A percentile compares a stretch with the other conserved stretches of the same genome.
These are phyloP conservation scores for Camellia lanceoleosa DNA, from an alignment of 148 eudicot genomes.

Conservation along the genomic window DNA sequence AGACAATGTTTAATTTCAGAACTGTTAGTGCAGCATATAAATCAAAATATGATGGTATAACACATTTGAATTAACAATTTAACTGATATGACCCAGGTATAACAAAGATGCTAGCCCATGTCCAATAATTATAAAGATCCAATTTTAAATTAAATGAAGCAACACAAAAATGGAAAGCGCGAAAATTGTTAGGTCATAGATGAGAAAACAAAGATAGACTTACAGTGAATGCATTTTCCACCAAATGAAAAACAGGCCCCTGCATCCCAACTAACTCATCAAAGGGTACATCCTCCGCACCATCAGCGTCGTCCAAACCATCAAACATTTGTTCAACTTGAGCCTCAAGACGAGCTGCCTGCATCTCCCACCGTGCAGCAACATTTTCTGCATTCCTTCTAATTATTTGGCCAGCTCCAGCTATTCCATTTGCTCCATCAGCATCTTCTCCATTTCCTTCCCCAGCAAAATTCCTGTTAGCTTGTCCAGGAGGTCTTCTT, in stretches of 20 bases:
- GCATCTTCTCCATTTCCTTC: slow-evolving; percentile 82
- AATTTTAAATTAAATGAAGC: background rate
- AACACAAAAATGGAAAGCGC: background rate
- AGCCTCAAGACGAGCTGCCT: slow-evolving; percentile 98
- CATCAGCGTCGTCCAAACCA: slow-evolving; percentile 93
- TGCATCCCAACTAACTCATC: slow-evolving; percentile 99
- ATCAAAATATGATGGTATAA: background rate
- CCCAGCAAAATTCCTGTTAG: slow-evolving; percentile 60
- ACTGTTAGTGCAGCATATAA: background rate
- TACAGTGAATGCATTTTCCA: slow-evolving; percentile 91
- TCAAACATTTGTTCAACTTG: slow-evolving; percentile 99
- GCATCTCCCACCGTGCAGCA: slow-evolving; percentile 97
- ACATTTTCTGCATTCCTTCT: slow-evolving; percentile 91
- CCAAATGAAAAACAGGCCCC: slow-evolving; percentile 92
- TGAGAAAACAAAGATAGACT: slow-evolving; percentile 21
- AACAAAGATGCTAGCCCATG: background rate
- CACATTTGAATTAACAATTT: background rate
- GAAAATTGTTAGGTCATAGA: background rate
- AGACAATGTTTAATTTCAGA: background rate
- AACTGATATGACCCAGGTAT: background rate
- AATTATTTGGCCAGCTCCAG: slow-evolving; percentile 82
- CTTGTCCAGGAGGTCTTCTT: slow-evolving; percentile 68
- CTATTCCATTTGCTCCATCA: slow-evolving; percentile 80
- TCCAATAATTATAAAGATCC: background rate
- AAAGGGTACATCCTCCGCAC: slow-evolving; percentile 98